Evolutionary conservation across 345 rosid genomes (phyloP).

Genomic region (Pugionium dolabratum): DNA sequence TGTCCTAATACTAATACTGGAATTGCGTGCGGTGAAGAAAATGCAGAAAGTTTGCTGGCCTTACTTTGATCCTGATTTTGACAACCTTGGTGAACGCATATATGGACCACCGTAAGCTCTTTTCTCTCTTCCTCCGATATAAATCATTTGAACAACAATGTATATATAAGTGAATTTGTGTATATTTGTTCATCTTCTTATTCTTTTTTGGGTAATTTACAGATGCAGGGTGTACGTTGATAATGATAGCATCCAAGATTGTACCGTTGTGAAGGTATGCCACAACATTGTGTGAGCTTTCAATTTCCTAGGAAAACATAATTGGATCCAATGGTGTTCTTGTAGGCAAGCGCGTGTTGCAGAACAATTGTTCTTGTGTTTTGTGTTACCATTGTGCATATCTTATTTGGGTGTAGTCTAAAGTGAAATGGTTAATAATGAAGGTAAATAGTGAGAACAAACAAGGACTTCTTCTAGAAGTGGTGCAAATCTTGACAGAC

Average conservation of each 20-base stretch:
- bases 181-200: constrained; percentile 20
- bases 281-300: constrained; percentile 1
- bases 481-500: constrained; percentile 74
- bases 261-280: constrained; percentile 62
- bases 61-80: constrained; percentile 86
- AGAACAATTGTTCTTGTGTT: background rate
- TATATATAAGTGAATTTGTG: constrained; percentile 44
- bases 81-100: constrained; percentile 62
- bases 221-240: constrained; percentile 76
- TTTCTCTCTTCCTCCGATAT: background rate
- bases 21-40: constrained; percentile 4
- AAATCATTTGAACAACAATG: background rate
- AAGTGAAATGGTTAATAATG: constrained; percentile 15
- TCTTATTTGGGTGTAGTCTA: constrained; percentile 4
- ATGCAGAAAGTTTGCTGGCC: constrained; percentile 75
- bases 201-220: constrained; percentile 19
- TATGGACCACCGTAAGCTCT: constrained; percentile 61
- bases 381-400: constrained; percentile 10
- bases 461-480: constrained; percentile 76
- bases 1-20: constrained; percentile 12
- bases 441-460: constrained; percentile 68
- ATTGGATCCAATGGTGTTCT: background rate
- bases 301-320: background rate
- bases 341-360: background rate
- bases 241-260: constrained; percentile 69